These are phyloP conservation scores for Westerdykella sp. DNA, from an alignment of 2,329 filamentous ascomycete species.

Conservation along the genomic window DNA sequence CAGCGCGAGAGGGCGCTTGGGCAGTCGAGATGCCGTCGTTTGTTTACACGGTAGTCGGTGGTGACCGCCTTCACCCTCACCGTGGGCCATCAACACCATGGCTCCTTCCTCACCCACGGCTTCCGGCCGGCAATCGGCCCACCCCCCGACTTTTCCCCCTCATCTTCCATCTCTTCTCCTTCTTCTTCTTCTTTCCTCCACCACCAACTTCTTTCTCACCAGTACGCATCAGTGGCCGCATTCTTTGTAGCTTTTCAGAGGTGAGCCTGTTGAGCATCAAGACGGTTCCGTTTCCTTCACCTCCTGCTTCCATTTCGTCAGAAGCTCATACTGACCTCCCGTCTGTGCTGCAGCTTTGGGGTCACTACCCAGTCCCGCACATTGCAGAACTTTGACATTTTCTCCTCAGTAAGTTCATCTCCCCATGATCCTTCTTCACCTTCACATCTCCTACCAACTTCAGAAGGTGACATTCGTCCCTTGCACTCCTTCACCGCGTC, in stretches of 20 bases:
- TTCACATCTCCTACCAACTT: not conserved
- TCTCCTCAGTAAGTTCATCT: constrained; percentile 30
- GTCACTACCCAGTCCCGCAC: constrained; percentile 36
- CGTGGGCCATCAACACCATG: constrained; percentile 6
- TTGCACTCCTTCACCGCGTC: not conserved
- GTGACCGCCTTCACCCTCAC: constrained; percentile 5
- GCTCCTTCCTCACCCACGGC: constrained; percentile 26
- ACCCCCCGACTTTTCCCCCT: constrained; percentile 11
- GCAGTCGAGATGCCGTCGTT: constrained; percentile 4
- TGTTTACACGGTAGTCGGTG: constrained; percentile 11
- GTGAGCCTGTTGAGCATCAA: constrained; percentile 15
- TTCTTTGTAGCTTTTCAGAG: constrained; percentile 42
- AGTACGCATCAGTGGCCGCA: constrained; percentile 40
- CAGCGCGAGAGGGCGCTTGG: not conserved
- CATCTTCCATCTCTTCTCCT: constrained; percentile 15
- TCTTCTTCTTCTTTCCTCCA: constrained; percentile 23
- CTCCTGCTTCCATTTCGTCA: too few species aligned
- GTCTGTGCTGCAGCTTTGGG: constrained; percentile 32
- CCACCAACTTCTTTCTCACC: constrained; percentile 34
- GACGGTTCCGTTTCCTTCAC: not conserved
- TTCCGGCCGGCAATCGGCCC: constrained; percentile 16
- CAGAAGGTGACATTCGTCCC: not conserved
- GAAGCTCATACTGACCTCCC: constrained; percentile 13
- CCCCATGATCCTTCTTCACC: constrained; percentile 6
- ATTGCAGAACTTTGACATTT: constrained; percentile 39